Conservation (phyloP, 116 monocot genomes). For the Trichopus zeylanicus region DNA sequence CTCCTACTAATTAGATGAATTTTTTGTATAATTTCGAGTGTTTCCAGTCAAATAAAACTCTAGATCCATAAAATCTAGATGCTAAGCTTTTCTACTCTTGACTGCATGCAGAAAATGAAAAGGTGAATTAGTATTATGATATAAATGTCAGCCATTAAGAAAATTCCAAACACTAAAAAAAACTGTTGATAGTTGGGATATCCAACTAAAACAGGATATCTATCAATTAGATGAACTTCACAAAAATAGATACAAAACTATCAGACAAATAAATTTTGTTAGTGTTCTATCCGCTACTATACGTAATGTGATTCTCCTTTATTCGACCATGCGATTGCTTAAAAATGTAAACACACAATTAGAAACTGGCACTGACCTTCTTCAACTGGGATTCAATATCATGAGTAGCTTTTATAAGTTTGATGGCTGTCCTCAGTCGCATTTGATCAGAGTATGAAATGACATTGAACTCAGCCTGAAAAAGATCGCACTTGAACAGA, state of each 20-base stretch:
- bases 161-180: no score
- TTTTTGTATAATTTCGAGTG: background rate
- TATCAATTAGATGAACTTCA: no score
- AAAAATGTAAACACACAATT: background rate
- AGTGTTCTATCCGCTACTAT: no score
- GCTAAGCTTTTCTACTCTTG: background rate
- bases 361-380: slow-evolving; percentile 43
- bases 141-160: background rate
- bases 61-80: background rate
- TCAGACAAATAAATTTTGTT: no score
- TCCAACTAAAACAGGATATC: no score
- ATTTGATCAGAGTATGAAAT: slow-evolving; percentile 82
- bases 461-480: slow-evolving; percentile 82
- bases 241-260: no score
- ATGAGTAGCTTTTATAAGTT: slow-evolving; percentile 75
- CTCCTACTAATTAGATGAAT: background rate
- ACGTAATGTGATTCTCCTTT: no score
- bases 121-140: no score
- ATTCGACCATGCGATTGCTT: background rate
- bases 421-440: slow-evolving; percentile 81
- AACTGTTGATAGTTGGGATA: no score
- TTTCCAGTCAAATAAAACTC: background rate
- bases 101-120: background rate
- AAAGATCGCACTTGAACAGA: background rate
- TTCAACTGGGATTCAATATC: slow-evolving; percentile 82